Evolutionary conservation across 2,329 filamentous ascomycete species (phyloP), one percentile per base, ranked within the genome.

Genomic region (Aotearoamyces nothofagi): DNA sequence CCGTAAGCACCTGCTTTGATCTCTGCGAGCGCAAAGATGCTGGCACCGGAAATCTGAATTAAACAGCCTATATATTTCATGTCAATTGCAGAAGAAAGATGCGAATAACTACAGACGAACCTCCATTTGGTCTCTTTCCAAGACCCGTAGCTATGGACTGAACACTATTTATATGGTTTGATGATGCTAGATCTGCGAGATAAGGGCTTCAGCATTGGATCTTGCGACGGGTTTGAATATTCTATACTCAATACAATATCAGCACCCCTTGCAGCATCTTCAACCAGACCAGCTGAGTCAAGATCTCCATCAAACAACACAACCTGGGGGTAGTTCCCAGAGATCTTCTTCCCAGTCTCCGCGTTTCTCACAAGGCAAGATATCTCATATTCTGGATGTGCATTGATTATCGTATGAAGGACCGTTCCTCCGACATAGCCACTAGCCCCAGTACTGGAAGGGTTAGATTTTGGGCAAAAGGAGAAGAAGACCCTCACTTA

Each of bases 31-130:
- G 52, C 53, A 5, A 73, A 50, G n/a, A 69, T 61, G 1, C 65
- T 66, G 0, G 67, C 67, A 0, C 68, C 67, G 3, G 60, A 61
- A 0, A 59, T 61, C 37, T 73, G 67, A 16, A 73, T 54, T 42
- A 60, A 56, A 37, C 57, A 63, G 2, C 54, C 58, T 1, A 58
- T 57, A 4, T 55, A 52, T 14, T 54, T 44, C 3, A 46, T 43
- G 0, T 54, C n/a, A n/a, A n/a, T n/a, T n/a, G n/a, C n/a, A n/a
- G n/a, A n/a, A n/a, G n/a, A n/a, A n/a, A n/a, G n/a, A n/a, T n/a
- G n/a, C n/a, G n/a, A n/a, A n/a, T n/a, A n/a, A n/a, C n/a, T n/a
- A n/a, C n/a, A n/a, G n/a, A n/a, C n/a, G n/a, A n/a, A n/a, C n/a
- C n/a, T n/a, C n/a, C n/a, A n/a, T n/a, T 52, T 15, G 74, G 63